These are phyloP conservation scores for Sarocladiaceae sp. DNA, from an alignment of 2,329 filamentous ascomycete genomes.

Conservation along the genomic window DNA sequence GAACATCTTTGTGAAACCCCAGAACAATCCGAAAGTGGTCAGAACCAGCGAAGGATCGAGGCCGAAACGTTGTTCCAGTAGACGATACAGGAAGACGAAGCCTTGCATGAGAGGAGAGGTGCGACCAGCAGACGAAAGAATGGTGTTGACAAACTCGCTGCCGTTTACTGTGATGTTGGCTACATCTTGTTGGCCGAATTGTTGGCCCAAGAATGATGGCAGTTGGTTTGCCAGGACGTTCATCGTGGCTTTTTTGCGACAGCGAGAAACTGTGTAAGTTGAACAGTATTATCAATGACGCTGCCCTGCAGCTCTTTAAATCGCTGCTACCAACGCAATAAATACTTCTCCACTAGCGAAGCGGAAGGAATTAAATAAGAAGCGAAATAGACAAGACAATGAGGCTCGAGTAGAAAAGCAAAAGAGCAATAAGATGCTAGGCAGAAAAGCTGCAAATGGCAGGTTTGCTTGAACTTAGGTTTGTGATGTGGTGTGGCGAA, in stretches of 20 bases:
- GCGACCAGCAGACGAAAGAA: constrained; percentile 40
- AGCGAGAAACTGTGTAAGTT: too few species aligned
- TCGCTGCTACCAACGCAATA: too few species aligned
- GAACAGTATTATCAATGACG: too few species aligned
- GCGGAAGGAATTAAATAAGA: too few species aligned
- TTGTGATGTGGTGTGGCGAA: background rate
- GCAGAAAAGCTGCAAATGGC: too few species aligned
- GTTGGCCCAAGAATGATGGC: constrained; percentile 3
- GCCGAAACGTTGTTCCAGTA: constrained; percentile 40
- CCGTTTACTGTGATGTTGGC: constrained; percentile 7
- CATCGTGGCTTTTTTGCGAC: background rate
- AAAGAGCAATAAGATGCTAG: too few species aligned
- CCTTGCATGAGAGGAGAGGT: constrained; percentile 36
- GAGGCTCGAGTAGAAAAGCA: too few species aligned
- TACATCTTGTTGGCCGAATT: background rate
- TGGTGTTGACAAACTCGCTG: constrained; percentile 34
- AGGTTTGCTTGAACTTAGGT: background rate
- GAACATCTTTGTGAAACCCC: constrained; percentile 37
- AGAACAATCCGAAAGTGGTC: constrained; percentile 40
- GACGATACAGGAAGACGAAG: constrained; percentile 41
- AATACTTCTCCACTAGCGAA: too few species aligned
- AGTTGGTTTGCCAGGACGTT: constrained; percentile 6
- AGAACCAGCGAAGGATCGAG: constrained; percentile 45
- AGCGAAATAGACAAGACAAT: too few species aligned
- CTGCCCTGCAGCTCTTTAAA: too few species aligned